phyloP scores from a whole-genome alignment of 2,329 filamentous ascomycete species.

The Parasarocladium wereldwijsianum region DNA sequence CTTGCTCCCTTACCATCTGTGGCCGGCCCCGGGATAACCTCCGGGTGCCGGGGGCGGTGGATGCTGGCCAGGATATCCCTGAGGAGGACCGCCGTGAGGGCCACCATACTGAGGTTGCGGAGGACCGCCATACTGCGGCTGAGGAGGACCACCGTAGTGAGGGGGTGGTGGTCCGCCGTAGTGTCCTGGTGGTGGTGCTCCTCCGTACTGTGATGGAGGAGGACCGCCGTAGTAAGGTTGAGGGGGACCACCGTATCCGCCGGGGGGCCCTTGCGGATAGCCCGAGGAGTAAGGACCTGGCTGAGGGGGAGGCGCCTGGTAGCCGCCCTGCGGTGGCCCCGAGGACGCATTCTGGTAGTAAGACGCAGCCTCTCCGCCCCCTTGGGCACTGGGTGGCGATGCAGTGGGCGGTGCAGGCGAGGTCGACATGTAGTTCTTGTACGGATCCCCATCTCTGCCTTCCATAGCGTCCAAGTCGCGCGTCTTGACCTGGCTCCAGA shows the following conservation, averaged over 20 bases:
- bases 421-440: constrained; percentile 21
- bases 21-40: constrained; percentile 1
- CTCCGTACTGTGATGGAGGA: constrained; percentile 12
- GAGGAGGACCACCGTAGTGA: constrained; percentile 1
- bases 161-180: constrained; percentile 11
- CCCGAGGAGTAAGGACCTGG: constrained; percentile 16
- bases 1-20: constrained; percentile 1
- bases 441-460: constrained; percentile 26
- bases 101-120: constrained; percentile 2
- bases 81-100: constrained; percentile 1
- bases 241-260: constrained; percentile 8
- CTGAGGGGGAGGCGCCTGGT: constrained; percentile 17
- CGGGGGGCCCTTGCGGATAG: constrained; percentile 16
- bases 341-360: constrained; percentile 10
- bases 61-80: not conserved
- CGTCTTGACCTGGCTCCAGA: constrained; percentile 47
- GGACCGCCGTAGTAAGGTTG: constrained; percentile 8
- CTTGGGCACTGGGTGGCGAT: constrained; percentile 19
- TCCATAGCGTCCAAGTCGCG: constrained; percentile 42
- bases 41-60: not conserved
- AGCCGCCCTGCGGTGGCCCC: constrained; percentile 4
- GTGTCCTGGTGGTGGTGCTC: constrained; percentile 14
- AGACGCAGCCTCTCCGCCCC: constrained; percentile 23
- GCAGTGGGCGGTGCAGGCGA: constrained; percentile 19
- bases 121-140: constrained; percentile 2